Base-by-base conservation (phyloP, 108 stramenopile species). In the Cyclotella choctawhatcheeana region DNA sequence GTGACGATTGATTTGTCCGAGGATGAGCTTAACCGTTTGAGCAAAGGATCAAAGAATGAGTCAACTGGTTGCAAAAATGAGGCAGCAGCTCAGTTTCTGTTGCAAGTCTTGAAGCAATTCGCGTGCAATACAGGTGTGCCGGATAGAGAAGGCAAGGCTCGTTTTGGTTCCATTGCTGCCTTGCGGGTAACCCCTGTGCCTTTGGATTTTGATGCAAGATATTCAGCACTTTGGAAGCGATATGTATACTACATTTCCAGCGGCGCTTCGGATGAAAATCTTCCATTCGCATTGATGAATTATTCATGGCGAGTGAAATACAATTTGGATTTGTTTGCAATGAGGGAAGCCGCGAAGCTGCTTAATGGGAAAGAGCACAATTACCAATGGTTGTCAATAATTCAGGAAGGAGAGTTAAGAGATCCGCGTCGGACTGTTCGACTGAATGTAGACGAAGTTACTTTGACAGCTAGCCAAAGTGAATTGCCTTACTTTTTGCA, bases 351-450 rank as follows among this genome's bases (percentile, higher is more conserved):
- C 8, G 74, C 59, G 18, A 21, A 44, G 26, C 26, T 76, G 8
- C 44, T 76, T 25, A 62, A 63, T 35, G 60, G 34, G n/a, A 51
- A 51, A n/a, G 48, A 76, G 32, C 74, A 65, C 18, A 76, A 76
- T 62, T 76, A 60, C 37, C 58, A 67, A 35, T 76, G 74, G 74
- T 14, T 76, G 59, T 68, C 65, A 31, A 40, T 76, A n/a, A 43
- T 61, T 13, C 74, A 76, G 30, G 33, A 54, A n/a, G 74, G 74
- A 17, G 74, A 76, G 50, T 31, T 68, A 52, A 55, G 74, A 22
- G 60, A 68, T 48, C 33, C 74, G 5, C 60, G 60, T 43, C 47
- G 74, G 7, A 44, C n/a, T 3, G 47, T 76, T 5, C 26, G 53
- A 33, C 44, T 76, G 12, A 20, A 47, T n/a, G 67, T 76, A 17